Base-by-base conservation (phyloP, 306 rosid species). In the Benincasa hispida region DNA sequence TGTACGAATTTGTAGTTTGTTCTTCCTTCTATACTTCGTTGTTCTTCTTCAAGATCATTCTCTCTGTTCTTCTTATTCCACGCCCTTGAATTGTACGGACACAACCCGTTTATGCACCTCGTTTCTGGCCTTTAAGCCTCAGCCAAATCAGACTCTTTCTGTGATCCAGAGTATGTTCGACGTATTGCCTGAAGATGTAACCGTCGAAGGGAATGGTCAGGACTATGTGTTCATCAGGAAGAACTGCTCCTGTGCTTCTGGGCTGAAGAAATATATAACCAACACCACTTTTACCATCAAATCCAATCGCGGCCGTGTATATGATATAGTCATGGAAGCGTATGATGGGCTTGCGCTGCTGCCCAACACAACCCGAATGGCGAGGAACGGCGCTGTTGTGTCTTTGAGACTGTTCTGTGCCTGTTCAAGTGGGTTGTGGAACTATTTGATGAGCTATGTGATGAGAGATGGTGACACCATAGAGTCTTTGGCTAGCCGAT, bases 351-450 rank as follows among this genome's bases (percentile, higher is more conserved):
- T 95, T 74, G 86, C 87, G 30, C 32, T 86, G 73, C 55, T 88
- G 69, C 88, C 93, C 32, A 94, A 89, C 78, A 83, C 93, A 0
- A 84, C 89, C 1, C 60, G 97, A 84, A 83, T 15, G 75, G 97
- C 92, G 0, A 76, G 78, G 79, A 82, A 82, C 47, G 96, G 99
- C 28, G 90, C 91, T 58, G 96, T 94, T 42, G 88, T 92, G 74
- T 89, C 95, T 55, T 34, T 94, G 89, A 83, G 89, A 80, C 83
- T 94, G 91, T 83, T 94, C 42, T 94, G 99, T 81, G 96, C 97
- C 27, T 94, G 99, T 60, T 92, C 99, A 7, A 91, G 92, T 78
- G 92, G 92, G 66, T 60, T 88, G 50, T 94, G 97, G 99, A 94
- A 94, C 80, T 94, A 94, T 87, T 18, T 94, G 79, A 79, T 89